A percentile compares a stretch with the other conserved stretches of the same genome.
phyloP scores from a whole-genome alignment of 129 eudicot species.

The Heracleum sosnowskyi region DNA sequence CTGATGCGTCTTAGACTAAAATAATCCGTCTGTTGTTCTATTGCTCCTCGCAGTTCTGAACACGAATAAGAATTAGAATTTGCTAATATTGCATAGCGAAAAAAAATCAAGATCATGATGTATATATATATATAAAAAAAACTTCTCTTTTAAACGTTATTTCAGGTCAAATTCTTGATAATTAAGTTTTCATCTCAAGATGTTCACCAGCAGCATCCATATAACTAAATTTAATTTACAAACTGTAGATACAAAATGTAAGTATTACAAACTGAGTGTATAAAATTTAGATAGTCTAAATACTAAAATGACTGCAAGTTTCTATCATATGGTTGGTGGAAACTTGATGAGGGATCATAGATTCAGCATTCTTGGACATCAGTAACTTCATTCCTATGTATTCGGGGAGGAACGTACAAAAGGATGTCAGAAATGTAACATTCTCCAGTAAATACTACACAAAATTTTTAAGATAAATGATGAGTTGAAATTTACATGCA shows the following conservation, averaged over 20 bases:
- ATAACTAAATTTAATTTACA: not conserved
- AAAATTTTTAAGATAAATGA: not conserved
- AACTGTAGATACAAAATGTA: not conserved
- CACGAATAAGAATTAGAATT: not conserved
- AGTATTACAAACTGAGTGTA: not conserved
- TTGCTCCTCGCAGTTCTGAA: constrained; percentile 72
- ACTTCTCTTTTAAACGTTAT: not conserved
- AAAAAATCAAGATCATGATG: not conserved
- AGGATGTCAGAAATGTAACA: not conserved
- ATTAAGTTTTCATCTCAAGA: not conserved
- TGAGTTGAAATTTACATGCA: not conserved
- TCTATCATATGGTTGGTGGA: not conserved
- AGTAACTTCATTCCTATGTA: not conserved
- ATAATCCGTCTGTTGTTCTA: constrained; percentile 66
- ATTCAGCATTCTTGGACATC: not conserved
- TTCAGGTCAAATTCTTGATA: not conserved
- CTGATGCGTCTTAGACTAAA: constrained; percentile 60
- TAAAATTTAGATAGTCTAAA: not conserved
- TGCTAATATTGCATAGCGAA: not conserved
- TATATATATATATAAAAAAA: not conserved
- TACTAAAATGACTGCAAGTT: not conserved
- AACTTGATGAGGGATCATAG: not conserved
- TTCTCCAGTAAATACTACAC: not conserved
- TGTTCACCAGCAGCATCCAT: not conserved
- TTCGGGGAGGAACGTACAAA: not conserved